phyloP scores from a whole-genome alignment of 2,329 filamentous ascomycete species.

The Nemania serpens region DNA sequence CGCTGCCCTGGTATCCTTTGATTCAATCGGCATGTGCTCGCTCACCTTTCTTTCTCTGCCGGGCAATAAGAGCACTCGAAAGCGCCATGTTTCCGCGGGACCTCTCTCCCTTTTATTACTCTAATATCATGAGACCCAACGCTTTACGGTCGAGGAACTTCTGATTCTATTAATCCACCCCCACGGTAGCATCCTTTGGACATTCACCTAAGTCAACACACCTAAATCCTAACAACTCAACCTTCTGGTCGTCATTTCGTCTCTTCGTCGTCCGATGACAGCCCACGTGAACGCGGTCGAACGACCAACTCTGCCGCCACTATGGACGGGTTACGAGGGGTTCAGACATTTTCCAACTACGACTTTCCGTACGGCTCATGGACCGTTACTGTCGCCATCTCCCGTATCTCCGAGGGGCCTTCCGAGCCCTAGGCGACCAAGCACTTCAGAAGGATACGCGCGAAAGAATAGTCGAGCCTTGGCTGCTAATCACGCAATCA shows the following conservation, averaged over 20 bases:
- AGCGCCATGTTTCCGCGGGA: slow-evolving; percentile 25
- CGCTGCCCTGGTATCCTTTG: slow-evolving; percentile 29
- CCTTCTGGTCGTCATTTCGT: not conserved
- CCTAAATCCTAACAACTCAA: not conserved
- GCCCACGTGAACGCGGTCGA: slow-evolving; percentile 41
- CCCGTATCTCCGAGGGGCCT: slow-evolving; percentile 40
- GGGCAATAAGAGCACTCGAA: slow-evolving; percentile 18
- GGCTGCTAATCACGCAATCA: slow-evolving; percentile 40
- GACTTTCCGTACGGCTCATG: slow-evolving; percentile 34
- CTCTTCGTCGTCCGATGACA: slow-evolving; percentile 23
- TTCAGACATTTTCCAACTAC: slow-evolving; percentile 33
- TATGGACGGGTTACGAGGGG: slow-evolving; percentile 43
- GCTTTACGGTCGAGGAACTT: not conserved
- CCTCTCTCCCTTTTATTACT: slow-evolving; percentile 21
- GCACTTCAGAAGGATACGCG: slow-evolving; percentile 43
- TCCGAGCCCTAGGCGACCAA: slow-evolving; percentile 43
- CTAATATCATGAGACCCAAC: slow-evolving; percentile 23
- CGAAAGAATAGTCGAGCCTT: slow-evolving; percentile 45
- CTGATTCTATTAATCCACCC: not conserved
- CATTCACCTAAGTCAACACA: not conserved
- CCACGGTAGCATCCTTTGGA: not conserved
- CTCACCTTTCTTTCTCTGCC: slow-evolving; percentile 22
- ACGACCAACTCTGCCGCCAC: slow-evolving; percentile 43
- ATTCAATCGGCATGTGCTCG: slow-evolving; percentile 8
- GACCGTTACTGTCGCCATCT: slow-evolving; percentile 38